These are phyloP conservation scores for Astragalus glycyphyllos DNA, from an alignment of 306 rosid species.

Conservation along the genomic window DNA sequence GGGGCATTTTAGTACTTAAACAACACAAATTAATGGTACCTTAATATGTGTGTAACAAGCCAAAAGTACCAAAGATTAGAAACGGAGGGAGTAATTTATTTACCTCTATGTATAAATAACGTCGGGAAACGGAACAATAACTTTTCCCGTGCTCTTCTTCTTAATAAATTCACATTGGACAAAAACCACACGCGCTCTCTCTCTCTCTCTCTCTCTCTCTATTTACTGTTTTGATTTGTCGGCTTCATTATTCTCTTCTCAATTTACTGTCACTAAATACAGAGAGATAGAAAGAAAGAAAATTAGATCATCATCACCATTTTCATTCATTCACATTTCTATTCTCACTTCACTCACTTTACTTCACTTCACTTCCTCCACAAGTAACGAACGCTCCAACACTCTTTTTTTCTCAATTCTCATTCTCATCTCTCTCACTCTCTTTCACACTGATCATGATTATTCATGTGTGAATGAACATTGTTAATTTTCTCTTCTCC, in stretches of 20 bases:
- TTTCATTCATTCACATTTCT: background rate
- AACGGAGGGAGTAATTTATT: no score
- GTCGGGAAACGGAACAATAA: no score
- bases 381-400: background rate
- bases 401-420: background rate
- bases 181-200: no score
- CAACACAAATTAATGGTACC: no score
- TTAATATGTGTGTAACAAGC: no score
- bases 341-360: constrained; percentile 4
- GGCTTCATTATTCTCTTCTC: constrained; percentile 36
- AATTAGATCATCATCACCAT: background rate
- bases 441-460: background rate
- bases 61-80: no score
- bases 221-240: constrained; percentile 14
- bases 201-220: no score
- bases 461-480: background rate
- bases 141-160: no score
- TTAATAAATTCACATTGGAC: no score
- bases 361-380: constrained; percentile 2
- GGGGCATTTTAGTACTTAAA: no score
- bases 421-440: background rate
- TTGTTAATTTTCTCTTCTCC: background rate
- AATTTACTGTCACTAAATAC: constrained; percentile 21
- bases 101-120: no score
- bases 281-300: background rate